These are phyloP conservation scores for Suillus ampliporus DNA, from an alignment of 768 basidiomycete genomes.

Conservation along the genomic window DNA sequence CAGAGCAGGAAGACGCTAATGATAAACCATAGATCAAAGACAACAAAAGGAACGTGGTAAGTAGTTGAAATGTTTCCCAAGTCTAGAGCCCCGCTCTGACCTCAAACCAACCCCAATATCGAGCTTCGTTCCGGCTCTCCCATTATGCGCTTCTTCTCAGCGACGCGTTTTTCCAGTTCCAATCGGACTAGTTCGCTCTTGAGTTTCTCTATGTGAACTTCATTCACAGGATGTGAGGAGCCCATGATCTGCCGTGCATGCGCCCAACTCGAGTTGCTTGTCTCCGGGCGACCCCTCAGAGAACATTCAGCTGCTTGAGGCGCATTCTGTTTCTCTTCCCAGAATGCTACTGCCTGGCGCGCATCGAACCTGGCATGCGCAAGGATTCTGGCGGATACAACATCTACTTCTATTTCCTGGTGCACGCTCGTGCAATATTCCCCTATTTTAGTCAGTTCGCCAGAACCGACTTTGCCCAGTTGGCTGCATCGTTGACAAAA, in stretches of 20 bases:
- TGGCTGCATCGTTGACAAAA: slow-evolving; percentile 91
- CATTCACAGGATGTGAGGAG: slow-evolving; percentile 50
- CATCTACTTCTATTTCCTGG: slow-evolving; percentile 93
- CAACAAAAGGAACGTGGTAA: not conserved
- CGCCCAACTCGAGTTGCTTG: slow-evolving; percentile 17
- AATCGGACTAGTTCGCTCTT: slow-evolving; percentile 52
- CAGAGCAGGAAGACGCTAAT: not conserved
- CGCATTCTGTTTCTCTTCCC: slow-evolving; percentile 62
- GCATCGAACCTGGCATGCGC: slow-evolving; percentile 94
- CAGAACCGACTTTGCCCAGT: slow-evolving; percentile 75
- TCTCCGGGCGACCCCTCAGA: slow-evolving; percentile 20
- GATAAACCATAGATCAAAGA: not conserved
- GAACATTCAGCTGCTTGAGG: slow-evolving; percentile 27
- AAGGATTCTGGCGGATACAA: slow-evolving; percentile 87
- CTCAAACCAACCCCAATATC: slow-evolving; percentile 4
- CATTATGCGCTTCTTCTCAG: slow-evolving; percentile 23
- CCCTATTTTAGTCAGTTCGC: slow-evolving; percentile 72
- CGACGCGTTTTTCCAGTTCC: slow-evolving; percentile 43
- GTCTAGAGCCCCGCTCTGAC: not conserved
- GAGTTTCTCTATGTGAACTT: slow-evolving; percentile 47
- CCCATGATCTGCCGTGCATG: slow-evolving; percentile 40
- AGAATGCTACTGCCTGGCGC: slow-evolving; percentile 78
- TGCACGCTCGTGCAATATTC: slow-evolving; percentile 79
- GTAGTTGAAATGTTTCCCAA: not conserved
- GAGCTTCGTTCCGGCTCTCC: slow-evolving; percentile 27